Base-by-base conservation (phyloP, 1,284 basidiomycete genomes). In the Cryptococcus sp. region DNA sequence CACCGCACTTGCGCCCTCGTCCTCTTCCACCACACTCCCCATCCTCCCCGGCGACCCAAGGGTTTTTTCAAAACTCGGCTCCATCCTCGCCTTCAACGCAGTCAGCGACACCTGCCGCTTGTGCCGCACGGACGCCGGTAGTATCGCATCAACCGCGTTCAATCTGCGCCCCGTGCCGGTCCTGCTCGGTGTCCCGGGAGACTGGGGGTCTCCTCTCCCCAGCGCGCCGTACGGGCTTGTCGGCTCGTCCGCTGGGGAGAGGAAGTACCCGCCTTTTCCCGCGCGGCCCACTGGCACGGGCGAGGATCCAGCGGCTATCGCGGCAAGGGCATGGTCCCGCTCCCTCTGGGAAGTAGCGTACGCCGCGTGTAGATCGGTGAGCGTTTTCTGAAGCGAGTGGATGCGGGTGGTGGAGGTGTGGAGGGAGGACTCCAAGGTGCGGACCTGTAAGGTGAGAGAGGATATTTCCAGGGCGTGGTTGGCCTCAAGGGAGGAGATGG, bases 1-100 rank as follows among this genome's bases (percentile, higher is more conserved):
- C 12, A 18, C 38, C 13, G 28, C 54, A 11, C 23, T 40, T 35
- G 28, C 52, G 11, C 48, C 36, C 7, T 46, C 60, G 28, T 57
- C 56, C 39, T 59, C 53, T 28, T 57, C 54, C 46, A 42, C 59
- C 28, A 58, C 20, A 8, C 55, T 21, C 6, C 60, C 62, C 60
- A 63, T 60, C 21, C 45, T 46, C 12, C 42, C 45, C 37, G 48
- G 20, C 8, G 48, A 33, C 9, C 13, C 13, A 16, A 39, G 45
- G 35, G 33, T 12, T 20, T 37, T 38, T 16, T 15, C 33, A 13
- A 50, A 11, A 39, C 33, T 38, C n/a, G 53, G 45, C 18, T 89
- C 88, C 73, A 94, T 92, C 44, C 91, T 84, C 24, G 89, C 90
- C 72, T 91, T 91, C 52, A 94, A 83, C 84, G 92, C 91, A 67